Conservation (phyloP, 2,329 filamentous ascomycete genomes). For the Paecilomyces dactylethromorphus region DNA sequence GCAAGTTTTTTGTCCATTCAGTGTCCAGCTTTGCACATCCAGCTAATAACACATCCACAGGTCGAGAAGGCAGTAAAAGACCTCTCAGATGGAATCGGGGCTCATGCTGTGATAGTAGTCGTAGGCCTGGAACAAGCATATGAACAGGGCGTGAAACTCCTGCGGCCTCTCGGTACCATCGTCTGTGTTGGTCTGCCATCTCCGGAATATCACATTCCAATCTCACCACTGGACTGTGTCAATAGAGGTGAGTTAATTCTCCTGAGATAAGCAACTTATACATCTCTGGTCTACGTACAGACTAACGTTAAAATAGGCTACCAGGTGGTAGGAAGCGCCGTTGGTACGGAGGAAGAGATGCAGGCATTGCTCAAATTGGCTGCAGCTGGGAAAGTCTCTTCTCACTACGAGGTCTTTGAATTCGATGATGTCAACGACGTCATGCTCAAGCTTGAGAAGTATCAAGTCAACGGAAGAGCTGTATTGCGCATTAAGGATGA, state of each 20-base stretch:
- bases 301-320: slow-evolving; percentile 18
- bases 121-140: slow-evolving; percentile 33
- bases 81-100: slow-evolving; percentile 30
- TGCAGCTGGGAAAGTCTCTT: slow-evolving; percentile 23
- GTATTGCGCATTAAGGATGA: slow-evolving; percentile 19
- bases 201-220: slow-evolving; percentile 32
- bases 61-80: slow-evolving; percentile 23
- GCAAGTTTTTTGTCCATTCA: slow-evolving; percentile 8
- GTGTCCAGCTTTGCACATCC: not conserved
- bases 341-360: slow-evolving; percentile 32
- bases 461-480: slow-evolving; percentile 19
- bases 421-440: slow-evolving; percentile 18
- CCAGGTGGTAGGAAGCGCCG: slow-evolving; percentile 28
- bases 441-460: slow-evolving; percentile 15
- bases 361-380: slow-evolving; percentile 32
- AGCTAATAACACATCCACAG: not conserved
- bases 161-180: slow-evolving; percentile 31
- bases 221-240: slow-evolving; percentile 33
- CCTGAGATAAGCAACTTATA: not conserved
- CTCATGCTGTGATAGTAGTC: slow-evolving; percentile 33
- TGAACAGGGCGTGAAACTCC: slow-evolving; percentile 25
- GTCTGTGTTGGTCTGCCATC: slow-evolving; percentile 35
- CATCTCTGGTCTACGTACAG: not conserved
- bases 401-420: slow-evolving; percentile 15
- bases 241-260: slow-evolving; percentile 20